Conservation (phyloP, 768 basidiomycete species). For the Termitomyces sp. region DNA sequence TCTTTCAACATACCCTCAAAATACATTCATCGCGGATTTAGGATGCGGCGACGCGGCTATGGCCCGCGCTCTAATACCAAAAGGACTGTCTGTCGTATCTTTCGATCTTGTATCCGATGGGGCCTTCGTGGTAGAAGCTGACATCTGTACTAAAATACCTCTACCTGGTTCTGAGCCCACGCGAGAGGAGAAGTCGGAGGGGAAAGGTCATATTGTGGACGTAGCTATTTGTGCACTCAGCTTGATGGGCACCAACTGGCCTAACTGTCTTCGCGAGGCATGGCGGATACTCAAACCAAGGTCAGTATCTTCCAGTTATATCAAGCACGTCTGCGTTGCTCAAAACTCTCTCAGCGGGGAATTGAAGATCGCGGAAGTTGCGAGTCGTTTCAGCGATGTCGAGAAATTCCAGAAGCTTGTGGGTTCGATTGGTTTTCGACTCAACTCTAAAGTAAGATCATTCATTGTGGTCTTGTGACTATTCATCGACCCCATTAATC, state of each 20-base stretch:
- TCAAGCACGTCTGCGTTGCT: not conserved
- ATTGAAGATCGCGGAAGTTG: conserved; percentile 85
- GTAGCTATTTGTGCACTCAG: conserved; percentile 92
- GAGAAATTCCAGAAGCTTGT: conserved; percentile 67
- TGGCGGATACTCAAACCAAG: conserved; percentile 82
- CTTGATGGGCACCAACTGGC: conserved; percentile 97
- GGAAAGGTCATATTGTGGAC: conserved; percentile 79
- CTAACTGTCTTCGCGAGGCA: conserved; percentile 83
- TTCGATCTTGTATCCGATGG: conserved; percentile 79
- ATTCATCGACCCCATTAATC: not conserved
- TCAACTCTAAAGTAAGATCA: conserved; percentile 57
- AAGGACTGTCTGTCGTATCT: conserved; percentile 67
- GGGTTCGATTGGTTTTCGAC: conserved; percentile 66
- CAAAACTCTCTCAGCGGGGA: conserved; percentile 52
- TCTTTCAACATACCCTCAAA: conserved; percentile 60
- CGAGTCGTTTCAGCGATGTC: conserved; percentile 72
- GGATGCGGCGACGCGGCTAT: conserved; percentile 95
- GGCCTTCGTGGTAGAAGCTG: conserved; percentile 82
- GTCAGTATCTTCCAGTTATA: conserved; percentile 33
- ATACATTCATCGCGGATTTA: conserved; percentile 83
- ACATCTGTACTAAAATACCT: conserved; percentile 77
- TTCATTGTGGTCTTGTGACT: not conserved
- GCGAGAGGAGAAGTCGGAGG: conserved; percentile 35
- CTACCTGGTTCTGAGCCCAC: conserved; percentile 73
- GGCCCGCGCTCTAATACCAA: conserved; percentile 67